Evolutionary conservation across 257 asterid genomes (phyloP), one percentile per base, ranked within the genome.

Genomic region (Oldenlandia corymbosa): DNA sequence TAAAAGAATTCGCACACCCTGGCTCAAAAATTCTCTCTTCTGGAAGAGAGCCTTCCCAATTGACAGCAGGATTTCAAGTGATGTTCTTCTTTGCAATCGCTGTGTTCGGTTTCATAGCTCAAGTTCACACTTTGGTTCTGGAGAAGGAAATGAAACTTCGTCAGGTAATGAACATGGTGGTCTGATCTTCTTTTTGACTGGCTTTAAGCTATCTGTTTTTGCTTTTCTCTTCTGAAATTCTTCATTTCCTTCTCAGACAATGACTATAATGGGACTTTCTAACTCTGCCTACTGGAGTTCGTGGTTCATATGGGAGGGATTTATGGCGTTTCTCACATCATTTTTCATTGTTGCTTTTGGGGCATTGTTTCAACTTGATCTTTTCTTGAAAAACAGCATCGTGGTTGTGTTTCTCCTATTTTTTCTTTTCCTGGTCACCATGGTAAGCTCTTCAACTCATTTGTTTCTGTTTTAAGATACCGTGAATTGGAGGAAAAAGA

Each of bases 101-200:
- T 12, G 73, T 80, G 80, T 76, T 80, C 45, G 76, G 78, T 32
- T 80, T 76, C 16, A 59, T 62, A 26, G 61, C 75, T 43, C 78
- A 73, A 75, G 64, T 77, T 54, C 73, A 71, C 48, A 54, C 72
- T 43, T 49, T 80, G 56, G 80, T 76, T 67, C 62, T 42, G 0
- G 85, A 80, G 74, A 80, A 80, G 70, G 85, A 80, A 49, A 82
- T 73, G 48, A 80, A 71, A 73, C 80, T 73, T 76, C 82, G 85
- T 10, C 85, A 80, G 74, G 82, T 80, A 70, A 41, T 20, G 27
- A n/a, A 60, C 47, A 26, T 26, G 0, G 17, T n/a, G 23, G 31
- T 30, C 24, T 49, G 26, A 55, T 60, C 46, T 54, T 48, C 6
- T 23, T 20, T n/a, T n/a, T 24, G 45, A n/a, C 23, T 17, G 43